These are phyloP conservation scores for Cupressus sempervirens DNA, from an alignment of 75 land plant species.

Conservation along the genomic window DNA sequence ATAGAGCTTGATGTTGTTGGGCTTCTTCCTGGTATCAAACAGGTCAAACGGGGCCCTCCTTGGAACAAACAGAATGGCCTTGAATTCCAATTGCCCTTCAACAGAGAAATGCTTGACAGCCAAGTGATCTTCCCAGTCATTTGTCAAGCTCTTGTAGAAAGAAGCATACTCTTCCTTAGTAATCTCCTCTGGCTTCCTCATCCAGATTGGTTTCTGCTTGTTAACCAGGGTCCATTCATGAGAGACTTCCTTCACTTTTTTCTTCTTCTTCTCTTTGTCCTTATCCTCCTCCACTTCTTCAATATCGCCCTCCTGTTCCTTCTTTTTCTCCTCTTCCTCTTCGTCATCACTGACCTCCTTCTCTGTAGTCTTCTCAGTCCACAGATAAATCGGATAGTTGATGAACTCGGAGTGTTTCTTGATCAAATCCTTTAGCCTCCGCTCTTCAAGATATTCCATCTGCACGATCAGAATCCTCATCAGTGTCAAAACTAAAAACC, in stretches of 20 bases:
- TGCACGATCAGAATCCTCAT: not conserved
- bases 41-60: constrained; percentile 76
- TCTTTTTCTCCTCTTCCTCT: constrained; percentile 47
- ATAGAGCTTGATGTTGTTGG: constrained; percentile 85
- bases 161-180: constrained; percentile 45
- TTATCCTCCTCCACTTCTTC: constrained; percentile 43
- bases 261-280: constrained; percentile 48
- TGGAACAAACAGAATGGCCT: constrained; percentile 69
- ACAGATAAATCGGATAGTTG: constrained; percentile 62
- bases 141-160: constrained; percentile 37
- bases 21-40: constrained; percentile 64
- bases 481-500: constrained; percentile 10
- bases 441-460: no score
- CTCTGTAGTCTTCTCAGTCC: constrained; percentile 64
- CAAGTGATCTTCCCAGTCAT: constrained; percentile 70
- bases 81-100: constrained; percentile 78
- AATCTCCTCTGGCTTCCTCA: constrained; percentile 78
- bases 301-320: constrained; percentile 22
- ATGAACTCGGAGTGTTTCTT: constrained; percentile 71
- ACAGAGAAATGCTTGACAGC: constrained; percentile 89
- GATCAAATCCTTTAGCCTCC: constrained; percentile 53
- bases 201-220: constrained; percentile 92
- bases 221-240: constrained; percentile 68
- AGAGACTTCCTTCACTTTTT: constrained; percentile 66
- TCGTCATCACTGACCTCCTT: constrained; percentile 67